phyloP scores from a whole-genome alignment of 1,284 basidiomycete genomes.

The Sphaerobolus stellatus region DNA sequence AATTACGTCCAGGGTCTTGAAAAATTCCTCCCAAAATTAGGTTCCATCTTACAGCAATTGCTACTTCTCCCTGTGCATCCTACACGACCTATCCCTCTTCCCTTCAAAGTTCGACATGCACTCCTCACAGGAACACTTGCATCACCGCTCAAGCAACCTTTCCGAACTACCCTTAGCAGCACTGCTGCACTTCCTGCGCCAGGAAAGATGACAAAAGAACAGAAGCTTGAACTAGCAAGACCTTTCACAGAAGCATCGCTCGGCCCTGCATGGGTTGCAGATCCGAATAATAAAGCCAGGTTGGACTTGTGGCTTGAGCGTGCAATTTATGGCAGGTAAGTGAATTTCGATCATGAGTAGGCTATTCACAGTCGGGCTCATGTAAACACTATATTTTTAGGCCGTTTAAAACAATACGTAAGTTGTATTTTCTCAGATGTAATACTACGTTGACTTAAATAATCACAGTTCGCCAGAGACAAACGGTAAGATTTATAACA shows the following conservation, averaged over 20 bases:
- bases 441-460: not conserved
- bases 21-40: slow-evolving; percentile 21
- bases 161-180: not conserved
- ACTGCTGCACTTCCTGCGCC: no score
- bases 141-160: slow-evolving; percentile 15
- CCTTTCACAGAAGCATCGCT: slow-evolving; percentile 32
- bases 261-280: slow-evolving; percentile 38
- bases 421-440: slow-evolving; percentile 1
- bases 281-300: slow-evolving; percentile 28
- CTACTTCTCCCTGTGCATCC: slow-evolving; percentile 42
- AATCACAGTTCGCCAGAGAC: slow-evolving; percentile 14
- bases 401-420: slow-evolving; percentile 11
- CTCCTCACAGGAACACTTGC: slow-evolving; percentile 34
- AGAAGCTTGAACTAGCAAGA: slow-evolving; percentile 34
- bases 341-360: no score
- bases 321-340: slow-evolving; percentile 33
- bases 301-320: slow-evolving; percentile 30
- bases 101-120: slow-evolving; percentile 42
- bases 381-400: no score
- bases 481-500: no score
- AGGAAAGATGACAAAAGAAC: no score
- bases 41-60: slow-evolving; percentile 42
- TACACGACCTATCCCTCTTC: slow-evolving; percentile 33
- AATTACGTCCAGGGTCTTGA: slow-evolving; percentile 39
- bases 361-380: no score